Conservation (phyloP, 106 monocot species). For the Dendrobium huoshanense region DNA sequence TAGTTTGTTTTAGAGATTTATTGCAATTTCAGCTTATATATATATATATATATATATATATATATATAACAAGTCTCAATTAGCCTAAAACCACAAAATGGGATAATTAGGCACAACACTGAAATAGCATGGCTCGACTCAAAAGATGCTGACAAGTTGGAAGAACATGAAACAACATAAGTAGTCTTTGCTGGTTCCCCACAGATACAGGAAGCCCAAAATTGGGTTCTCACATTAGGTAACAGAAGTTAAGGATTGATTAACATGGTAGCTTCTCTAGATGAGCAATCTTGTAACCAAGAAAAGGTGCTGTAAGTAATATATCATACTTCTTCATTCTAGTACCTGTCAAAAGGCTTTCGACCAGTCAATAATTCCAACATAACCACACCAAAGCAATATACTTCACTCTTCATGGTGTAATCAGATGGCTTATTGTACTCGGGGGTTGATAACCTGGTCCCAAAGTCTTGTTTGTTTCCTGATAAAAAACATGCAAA, state of each 20-base stretch:
- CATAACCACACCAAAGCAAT: conserved; percentile 17
- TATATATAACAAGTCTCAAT: neutral
- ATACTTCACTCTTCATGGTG: conserved; percentile 5
- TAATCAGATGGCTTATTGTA: neutral
- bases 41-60: too few species aligned
- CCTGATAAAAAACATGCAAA: neutral
- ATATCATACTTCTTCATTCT: neutral
- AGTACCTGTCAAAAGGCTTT: conserved; percentile 12
- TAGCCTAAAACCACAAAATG: too few species aligned
- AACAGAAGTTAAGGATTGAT: neutral
- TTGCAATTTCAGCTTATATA: too few species aligned
- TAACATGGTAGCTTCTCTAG: neutral
- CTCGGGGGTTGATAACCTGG: conserved; percentile 9
- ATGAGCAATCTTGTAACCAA: neutral
- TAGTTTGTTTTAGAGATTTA: too few species aligned
- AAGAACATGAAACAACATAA: too few species aligned
- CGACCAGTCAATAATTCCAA: conserved; percentile 7
- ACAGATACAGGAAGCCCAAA: neutral
- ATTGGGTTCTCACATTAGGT: neutral
- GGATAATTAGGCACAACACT: too few species aligned
- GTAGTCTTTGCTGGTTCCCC: too few species aligned
- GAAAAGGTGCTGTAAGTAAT: neutral
- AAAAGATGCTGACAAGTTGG: too few species aligned
- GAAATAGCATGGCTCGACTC: too few species aligned
- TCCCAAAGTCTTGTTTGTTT: neutral